These are phyloP conservation scores for Achlya hypogyna DNA, from an alignment of 352 stramenopile genomes.

Conservation along the genomic window DNA sequence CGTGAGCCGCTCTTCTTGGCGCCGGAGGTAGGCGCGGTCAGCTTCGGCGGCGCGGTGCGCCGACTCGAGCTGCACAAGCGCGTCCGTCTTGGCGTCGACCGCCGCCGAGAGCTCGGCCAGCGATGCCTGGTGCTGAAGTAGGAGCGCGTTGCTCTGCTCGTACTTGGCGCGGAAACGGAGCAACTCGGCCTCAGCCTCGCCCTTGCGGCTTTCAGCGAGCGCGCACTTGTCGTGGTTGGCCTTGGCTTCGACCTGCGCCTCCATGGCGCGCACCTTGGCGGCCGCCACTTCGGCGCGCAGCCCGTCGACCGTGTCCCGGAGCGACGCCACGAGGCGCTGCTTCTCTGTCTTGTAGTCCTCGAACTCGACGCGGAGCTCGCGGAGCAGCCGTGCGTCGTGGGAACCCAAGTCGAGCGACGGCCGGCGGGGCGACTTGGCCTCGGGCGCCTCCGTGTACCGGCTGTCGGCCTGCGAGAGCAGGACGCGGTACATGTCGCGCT, in stretches of 20 bases:
- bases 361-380: slow-evolving; percentile 59
- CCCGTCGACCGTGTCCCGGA: slow-evolving; percentile 59
- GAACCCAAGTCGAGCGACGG: background rate
- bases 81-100: slow-evolving; percentile 36
- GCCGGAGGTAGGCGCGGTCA: slow-evolving; percentile 36
- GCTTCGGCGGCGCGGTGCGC: slow-evolving; percentile 34
- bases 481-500: slow-evolving; percentile 93
- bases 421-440: slow-evolving; percentile 4
- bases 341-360: slow-evolving; percentile 77
- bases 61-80: slow-evolving; percentile 33
- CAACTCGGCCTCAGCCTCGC: slow-evolving; percentile 55
- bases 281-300: slow-evolving; percentile 38
- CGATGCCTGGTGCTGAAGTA: slow-evolving; percentile 57
- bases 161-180: slow-evolving; percentile 44
- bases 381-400: slow-evolving; percentile 31
- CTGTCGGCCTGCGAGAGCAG: slow-evolving; percentile 86
- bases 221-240: slow-evolving; percentile 56
- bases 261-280: slow-evolving; percentile 47
- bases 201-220: slow-evolving; percentile 39
- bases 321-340: slow-evolving; percentile 43
- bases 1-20: slow-evolving; percentile 54
- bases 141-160: slow-evolving; percentile 49
- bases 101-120: slow-evolving; percentile 47
- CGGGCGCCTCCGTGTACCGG: slow-evolving; percentile 32
- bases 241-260: slow-evolving; percentile 56